Conservation (phyloP, 148 eudicot species). For the Rhododendron griersonianum region DNA sequence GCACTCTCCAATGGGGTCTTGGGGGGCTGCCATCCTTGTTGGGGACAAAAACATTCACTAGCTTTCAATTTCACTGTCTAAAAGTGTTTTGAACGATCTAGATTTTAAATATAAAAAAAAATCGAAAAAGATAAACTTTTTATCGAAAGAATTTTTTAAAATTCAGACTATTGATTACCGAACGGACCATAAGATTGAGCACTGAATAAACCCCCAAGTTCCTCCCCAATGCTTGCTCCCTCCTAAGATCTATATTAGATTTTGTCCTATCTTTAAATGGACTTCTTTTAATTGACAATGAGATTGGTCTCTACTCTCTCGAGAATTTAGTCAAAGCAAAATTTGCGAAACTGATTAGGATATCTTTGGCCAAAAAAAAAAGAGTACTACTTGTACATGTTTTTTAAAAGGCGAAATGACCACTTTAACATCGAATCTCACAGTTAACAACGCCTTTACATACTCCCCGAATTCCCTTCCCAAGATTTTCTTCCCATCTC, state of each 20-base stretch:
- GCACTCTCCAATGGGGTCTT: too few relatives aligned
- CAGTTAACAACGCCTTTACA: background rate
- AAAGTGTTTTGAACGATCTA: too few relatives aligned
- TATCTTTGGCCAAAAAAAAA: background rate
- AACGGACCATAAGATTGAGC: too few relatives aligned
- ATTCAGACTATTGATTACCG: too few relatives aligned
- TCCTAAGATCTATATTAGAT: background rate
- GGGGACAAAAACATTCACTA: too few relatives aligned
- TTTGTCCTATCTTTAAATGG: background rate
- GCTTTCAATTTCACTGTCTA: too few relatives aligned
- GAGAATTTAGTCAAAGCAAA: too few relatives aligned
- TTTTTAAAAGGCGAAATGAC: constrained; percentile 4
- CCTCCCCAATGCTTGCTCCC: background rate
- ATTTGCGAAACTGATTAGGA: background rate
- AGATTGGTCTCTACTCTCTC: background rate
- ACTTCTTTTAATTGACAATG: background rate
- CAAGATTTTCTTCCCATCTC: constrained; percentile 13
- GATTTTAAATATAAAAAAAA: too few relatives aligned
- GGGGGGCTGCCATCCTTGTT: too few relatives aligned
- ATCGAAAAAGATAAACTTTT: too few relatives aligned
- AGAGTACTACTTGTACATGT: background rate
- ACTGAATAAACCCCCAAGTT: too few relatives aligned
- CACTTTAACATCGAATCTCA: constrained; percentile 25
- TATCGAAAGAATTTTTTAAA: too few relatives aligned
- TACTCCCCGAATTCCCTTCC: background rate